Evolutionary conservation across 306 rosid genomes (phyloP), one percentile per base, ranked within the genome.

Genomic region (Biancaea sappan): DNA sequence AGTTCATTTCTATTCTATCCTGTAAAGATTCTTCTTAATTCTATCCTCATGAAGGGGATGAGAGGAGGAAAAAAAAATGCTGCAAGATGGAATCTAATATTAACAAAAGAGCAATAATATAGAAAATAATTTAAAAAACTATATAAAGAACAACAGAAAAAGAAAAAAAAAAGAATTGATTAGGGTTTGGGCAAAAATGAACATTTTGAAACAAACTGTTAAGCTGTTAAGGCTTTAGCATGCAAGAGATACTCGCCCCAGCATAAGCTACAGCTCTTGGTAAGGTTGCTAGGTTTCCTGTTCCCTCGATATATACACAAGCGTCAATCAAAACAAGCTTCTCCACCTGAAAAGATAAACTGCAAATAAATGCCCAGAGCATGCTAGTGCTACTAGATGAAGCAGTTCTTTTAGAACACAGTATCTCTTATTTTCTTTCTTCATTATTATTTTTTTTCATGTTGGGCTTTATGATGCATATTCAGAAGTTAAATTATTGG

Each of bases 271-370:
- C 72, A 25, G 72, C 35, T 84, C 78, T 88, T 2, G 97, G 97
- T 26, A 90, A 71, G 73, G 80, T 84, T 59, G 97, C 91, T 40
- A 88, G 82, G 69, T 82, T 84, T 79, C 90, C 95, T 0, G 88
- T 87, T 66, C 93, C 97, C 87, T 94, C 88, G 54, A 93, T 80
- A 82, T 91, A 92, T 77, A 90, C 98, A 84, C 98, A 89, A 53
- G 97, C 97, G 80, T 87, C 98, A 66, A 94, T 84, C 88, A 94
- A 85, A 83, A 91, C 86, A 60, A 91, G 94, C 83, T 86, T 94
- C 69, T 94, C 91, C 46, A 94, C 97, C 98, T 94, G 91, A 80
- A 85, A 82, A 76, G 37, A 73, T 70, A 63, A 81, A 68, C 74
- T 56, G 48, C 71, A 84, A 81, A 69, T 47, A 59, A 66, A 83